Percentiles rank a stretch among this genome's conserved stretches.
Conservation (phyloP, 2,329 filamentous ascomycete genomes). For the Nemania bipapillata region DNA sequence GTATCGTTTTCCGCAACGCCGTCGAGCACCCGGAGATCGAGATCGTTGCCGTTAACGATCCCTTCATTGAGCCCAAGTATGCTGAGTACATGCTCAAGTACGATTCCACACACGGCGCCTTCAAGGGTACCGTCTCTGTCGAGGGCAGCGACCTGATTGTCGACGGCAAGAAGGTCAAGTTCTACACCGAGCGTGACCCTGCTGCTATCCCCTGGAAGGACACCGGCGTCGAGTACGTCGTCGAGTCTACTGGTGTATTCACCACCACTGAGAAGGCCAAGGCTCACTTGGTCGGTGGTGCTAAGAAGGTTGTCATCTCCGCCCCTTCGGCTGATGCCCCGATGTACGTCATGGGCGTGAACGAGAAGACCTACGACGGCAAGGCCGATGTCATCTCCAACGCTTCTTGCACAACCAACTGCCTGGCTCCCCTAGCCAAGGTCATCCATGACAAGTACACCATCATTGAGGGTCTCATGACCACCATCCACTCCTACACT, state of each 20-base stretch:
- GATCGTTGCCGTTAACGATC: slow-evolving; percentile 97
- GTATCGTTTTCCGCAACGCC: slow-evolving; percentile 99
- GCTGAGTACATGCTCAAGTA: slow-evolving; percentile 99
- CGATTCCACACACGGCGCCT: slow-evolving; percentile 94
- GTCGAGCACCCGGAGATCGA: slow-evolving; percentile 89
- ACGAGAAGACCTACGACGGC: slow-evolving; percentile 91
- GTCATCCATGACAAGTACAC: slow-evolving; percentile 98
- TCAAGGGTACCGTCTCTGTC: slow-evolving; percentile 89
- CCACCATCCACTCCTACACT: slow-evolving; percentile 99
- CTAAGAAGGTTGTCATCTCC: slow-evolving; percentile 97
- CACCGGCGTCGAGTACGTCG: slow-evolving; percentile 89
- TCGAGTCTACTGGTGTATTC: slow-evolving; percentile 99
- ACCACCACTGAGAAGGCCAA: slow-evolving; percentile 96
- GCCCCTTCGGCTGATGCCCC: slow-evolving; percentile 93
- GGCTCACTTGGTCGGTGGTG: slow-evolving; percentile 93
- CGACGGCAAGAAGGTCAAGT: slow-evolving; percentile 94
- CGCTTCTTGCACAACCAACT: slow-evolving; percentile 99
- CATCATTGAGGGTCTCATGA: slow-evolving; percentile 99
- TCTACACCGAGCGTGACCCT: slow-evolving; percentile 94
- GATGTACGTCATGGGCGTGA: slow-evolving; percentile 99
- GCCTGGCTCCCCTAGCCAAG: slow-evolving; percentile 98
- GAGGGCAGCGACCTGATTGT: slow-evolving; percentile 78
- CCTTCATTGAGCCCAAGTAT: slow-evolving; percentile 98
- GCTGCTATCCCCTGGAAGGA: slow-evolving; percentile 88
- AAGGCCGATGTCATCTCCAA: slow-evolving; percentile 96